Evolutionary conservation across 768 basidiomycete genomes (phyloP).

Genomic region (Termitomyces titanicus): DNA sequence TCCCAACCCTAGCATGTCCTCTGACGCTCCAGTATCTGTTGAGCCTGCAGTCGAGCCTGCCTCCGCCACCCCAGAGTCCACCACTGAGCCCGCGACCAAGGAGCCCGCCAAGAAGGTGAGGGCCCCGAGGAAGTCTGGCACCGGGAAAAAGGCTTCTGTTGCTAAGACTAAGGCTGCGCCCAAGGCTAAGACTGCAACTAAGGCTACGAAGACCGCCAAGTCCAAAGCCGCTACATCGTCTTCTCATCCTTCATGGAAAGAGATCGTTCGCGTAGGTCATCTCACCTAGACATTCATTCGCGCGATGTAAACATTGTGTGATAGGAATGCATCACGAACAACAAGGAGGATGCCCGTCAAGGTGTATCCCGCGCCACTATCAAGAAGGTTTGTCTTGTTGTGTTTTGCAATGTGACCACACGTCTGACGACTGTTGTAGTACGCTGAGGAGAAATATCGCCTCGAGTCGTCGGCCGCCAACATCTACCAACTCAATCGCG

Average conservation of each 20-base stretch:
- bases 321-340: slow-evolving; percentile 69
- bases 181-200: slow-evolving; percentile 29
- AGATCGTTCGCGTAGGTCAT: slow-evolving; percentile 44
- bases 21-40: slow-evolving; percentile 21
- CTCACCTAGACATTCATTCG: neutral
- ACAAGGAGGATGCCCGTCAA: slow-evolving; percentile 60
- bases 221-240: slow-evolving; percentile 21
- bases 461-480: slow-evolving; percentile 67
- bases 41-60: slow-evolving; percentile 12
- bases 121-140: slow-evolving; percentile 17
- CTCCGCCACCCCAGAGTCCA: slow-evolving; percentile 6
- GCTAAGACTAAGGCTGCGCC: slow-evolving; percentile 12
- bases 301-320: neutral
- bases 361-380: slow-evolving; percentile 77
- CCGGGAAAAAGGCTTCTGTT: slow-evolving; percentile 17
- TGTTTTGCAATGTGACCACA: neutral
- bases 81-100: slow-evolving; percentile 8
- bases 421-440: slow-evolving; percentile 41
- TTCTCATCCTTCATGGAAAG: slow-evolving; percentile 50
- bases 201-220: slow-evolving; percentile 24
- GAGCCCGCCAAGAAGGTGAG: slow-evolving; percentile 18
- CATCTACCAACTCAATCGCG: slow-evolving; percentile 67
- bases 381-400: slow-evolving; percentile 63
- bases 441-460: slow-evolving; percentile 77
- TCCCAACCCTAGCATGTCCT: slow-evolving; percentile 21